Percentiles rank a stretch among this genome's conserved stretches.
Evolutionary conservation across 208 protist species (phyloP).

Genomic region (Leishmania guyanensis): DNA sequence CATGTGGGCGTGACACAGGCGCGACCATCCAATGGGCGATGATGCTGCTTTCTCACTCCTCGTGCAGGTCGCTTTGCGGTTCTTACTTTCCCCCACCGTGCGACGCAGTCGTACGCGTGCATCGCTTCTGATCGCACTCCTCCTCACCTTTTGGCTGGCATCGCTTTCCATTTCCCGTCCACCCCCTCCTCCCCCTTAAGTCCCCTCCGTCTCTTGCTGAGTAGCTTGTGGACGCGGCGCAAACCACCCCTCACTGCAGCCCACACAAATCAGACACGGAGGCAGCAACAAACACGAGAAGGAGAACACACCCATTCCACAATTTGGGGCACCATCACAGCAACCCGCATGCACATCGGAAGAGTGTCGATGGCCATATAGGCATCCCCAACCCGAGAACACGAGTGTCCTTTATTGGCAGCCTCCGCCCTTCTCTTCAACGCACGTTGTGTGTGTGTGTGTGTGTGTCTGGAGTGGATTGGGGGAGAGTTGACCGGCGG

Average conservation of each 20-base stretch:
- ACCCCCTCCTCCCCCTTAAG: too few species aligned
- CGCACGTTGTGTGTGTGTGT: not conserved
- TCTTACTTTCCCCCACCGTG: not conserved
- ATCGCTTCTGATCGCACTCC: not conserved
- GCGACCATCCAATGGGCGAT: not conserved
- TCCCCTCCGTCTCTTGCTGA: not conserved
- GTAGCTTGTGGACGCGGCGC: not conserved
- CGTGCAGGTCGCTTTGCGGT: not conserved
- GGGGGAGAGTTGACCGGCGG: not conserved
- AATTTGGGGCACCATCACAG: not conserved
- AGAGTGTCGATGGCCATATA: not conserved
- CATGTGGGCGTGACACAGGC: not conserved
- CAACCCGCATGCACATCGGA: not conserved
- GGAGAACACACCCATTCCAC: too few species aligned
- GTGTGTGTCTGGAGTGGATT: not conserved
- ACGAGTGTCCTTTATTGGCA: not conserved
- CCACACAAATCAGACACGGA: not conserved
- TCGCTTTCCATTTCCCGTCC: not conserved
- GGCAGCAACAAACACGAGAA: not conserved
- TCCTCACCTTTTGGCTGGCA: not conserved
- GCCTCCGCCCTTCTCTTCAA: not conserved
- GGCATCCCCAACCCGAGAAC: not conserved
- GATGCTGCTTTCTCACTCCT: not conserved
- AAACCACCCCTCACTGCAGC: not conserved
- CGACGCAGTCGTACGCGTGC: not conserved